Base-by-base conservation (phyloP, 768 basidiomycete genomes). In the Rhodotorula toruloides region DNA sequence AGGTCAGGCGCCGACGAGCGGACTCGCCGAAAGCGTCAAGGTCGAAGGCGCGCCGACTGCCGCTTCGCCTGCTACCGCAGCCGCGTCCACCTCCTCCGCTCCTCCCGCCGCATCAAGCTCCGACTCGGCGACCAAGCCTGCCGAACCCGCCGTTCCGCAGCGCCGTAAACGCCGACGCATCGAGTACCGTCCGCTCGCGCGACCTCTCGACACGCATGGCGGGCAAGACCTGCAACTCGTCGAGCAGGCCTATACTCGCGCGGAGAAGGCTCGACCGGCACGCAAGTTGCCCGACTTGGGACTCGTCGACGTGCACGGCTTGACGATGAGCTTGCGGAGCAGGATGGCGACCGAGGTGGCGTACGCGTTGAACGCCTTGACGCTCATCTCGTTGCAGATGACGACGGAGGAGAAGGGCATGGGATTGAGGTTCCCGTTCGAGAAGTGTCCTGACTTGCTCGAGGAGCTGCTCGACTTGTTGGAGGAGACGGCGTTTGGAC, bases 261-360 rank as follows among this genome's bases (percentile, higher is more conserved):
- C 39, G 2, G 46, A 65, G 55, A 42, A 39, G 54, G 7, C 46
- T 19, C 66, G 71, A 21, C 61, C 61, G 13, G 47, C 54, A 6
- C 55, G 72, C 19, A 67, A 39, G 4, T 27, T 63, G 21, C 42
- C 47, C 31, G 74, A 74, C 48, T 61, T 74, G 12, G 74, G 73
- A 65, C 14, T 22, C 63, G 64, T 76, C 50, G 93, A 98, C 73
- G 86, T 97, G 63, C 92, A 96, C 74, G 86, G 86, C n/a, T 81
- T 99, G 55, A 86, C 86, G n/a, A 86, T 99, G 87, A 89, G 89
- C 37, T 79, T 99, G 46, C 87, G 92, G 39, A 94, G 89, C 42
- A 82, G 93, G 42, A 79, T 97, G 47, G 82, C 86, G 14, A 82
- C 84, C 52, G 94, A 99, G 77, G 79, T 93, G 58, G 87, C 91